Evolutionary conservation across 2,329 filamentous ascomycete genomes (phyloP).

Genomic region (Exophiala mesophila): DNA sequence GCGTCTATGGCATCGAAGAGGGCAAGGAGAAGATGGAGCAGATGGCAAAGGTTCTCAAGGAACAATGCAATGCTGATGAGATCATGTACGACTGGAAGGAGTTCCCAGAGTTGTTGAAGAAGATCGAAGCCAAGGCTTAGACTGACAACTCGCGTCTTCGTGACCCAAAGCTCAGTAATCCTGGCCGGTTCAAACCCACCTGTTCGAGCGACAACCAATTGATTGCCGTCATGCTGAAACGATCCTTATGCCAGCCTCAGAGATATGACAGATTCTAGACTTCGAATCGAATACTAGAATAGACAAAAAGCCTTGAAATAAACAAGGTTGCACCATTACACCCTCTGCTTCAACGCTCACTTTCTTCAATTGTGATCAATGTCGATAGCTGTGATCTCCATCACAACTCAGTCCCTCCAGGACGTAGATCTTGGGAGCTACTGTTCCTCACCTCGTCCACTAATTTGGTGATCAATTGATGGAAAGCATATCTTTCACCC

Average conservation of each 20-base stretch:
- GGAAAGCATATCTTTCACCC: conserved; percentile 41
- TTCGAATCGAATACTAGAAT: neutral
- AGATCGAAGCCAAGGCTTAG: conserved; percentile 34
- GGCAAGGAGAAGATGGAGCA: conserved; percentile 67
- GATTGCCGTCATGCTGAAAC: neutral
- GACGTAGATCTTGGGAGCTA: too few relatives aligned
- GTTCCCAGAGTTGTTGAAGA: conserved; percentile 41
- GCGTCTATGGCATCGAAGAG: conserved; percentile 64
- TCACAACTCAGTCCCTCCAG: too few relatives aligned
- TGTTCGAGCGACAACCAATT: too few relatives aligned
- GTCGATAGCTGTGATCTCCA: too few relatives aligned
- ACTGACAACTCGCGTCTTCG: too few relatives aligned
- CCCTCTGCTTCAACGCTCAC: neutral
- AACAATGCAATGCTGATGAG: conserved; percentile 36
- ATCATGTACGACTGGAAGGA: conserved; percentile 54
- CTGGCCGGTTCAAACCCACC: too few relatives aligned
- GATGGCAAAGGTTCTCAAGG: conserved; percentile 62
- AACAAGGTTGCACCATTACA: too few relatives aligned
- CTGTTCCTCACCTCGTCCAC: conserved; percentile 9
- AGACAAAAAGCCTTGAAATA: too few relatives aligned
- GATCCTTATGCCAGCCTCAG: neutral
- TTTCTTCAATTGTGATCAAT: neutral
- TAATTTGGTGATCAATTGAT: conserved; percentile 34
- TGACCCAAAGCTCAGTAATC: too few relatives aligned
- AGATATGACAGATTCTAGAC: too few relatives aligned